Evolutionary conservation across 345 rosid genomes (phyloP), one percentile per base, ranked within the genome.

Genomic region (Passiflora organensis): DNA sequence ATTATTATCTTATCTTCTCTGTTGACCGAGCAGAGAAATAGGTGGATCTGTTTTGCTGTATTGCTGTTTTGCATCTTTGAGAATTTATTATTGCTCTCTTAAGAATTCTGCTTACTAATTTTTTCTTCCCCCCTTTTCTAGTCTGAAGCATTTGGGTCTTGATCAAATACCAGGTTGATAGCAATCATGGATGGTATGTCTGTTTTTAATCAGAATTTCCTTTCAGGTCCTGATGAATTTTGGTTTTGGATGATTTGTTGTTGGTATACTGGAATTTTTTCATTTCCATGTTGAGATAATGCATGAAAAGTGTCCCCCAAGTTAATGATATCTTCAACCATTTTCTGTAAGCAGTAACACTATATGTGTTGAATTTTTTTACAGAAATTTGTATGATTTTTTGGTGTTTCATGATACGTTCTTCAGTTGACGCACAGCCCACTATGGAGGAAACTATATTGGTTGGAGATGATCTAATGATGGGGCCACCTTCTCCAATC

Each of bases 391-490:
- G n/a, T 32, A 44, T 32, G 15, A 6, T 34, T 10, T 10, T 50
- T 37, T 32, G 16, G 17, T 22, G 44, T 20, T n/a, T n/a, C n/a
- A n/a, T 10, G 1, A 2, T 42, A 13, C 60, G 48, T n/a, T 34
- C 10, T 71, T 68, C 74, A 93, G 99, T 89, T 20, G 96, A 89
- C 82, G 69, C 99, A 41, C 86, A 93, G 51, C 94, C 96, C 39
- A 77, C 72, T 10, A 89, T 93, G 94, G 99, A 89, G 82, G 96
- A 93, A 77, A 89, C 94, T 24, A 86, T 93, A 55, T 60, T 89
- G 78, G 96, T 89, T 1, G 91, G 95, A 53, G 99, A 86, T 63
- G 96, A 93, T 74, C 73, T 93, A 1, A 93, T 93, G 99, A 77
- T 46, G 85, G 95, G 98, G 17, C 95, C 86, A 34, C 94, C 96